These are phyloP conservation scores for Colletotrichum kahawae DNA, from an alignment of 2,329 filamentous ascomycete genomes.

Conservation along the genomic window DNA sequence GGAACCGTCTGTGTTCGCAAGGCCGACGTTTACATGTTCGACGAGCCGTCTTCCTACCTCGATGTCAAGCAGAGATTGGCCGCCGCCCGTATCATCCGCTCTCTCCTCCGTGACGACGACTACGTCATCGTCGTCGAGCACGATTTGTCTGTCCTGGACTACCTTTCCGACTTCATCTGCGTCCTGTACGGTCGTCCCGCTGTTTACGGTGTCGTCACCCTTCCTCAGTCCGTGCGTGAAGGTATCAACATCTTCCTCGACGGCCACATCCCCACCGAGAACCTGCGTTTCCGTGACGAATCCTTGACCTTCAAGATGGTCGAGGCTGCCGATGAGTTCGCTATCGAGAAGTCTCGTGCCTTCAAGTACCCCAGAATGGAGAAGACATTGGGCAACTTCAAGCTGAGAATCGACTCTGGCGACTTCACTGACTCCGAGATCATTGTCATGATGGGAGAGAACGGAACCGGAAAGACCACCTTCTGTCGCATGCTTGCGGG, in stretches of 20 bases:
- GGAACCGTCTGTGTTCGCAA: conserved; percentile 94
- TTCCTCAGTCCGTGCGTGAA: conserved; percentile 95
- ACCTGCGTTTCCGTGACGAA: conserved; percentile 97
- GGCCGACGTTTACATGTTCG: conserved; percentile 99
- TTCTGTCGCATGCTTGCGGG: conserved; percentile 97
- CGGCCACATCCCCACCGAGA: conserved; percentile 97
- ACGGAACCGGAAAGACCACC: conserved; percentile 98
- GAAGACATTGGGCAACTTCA: conserved; percentile 91
- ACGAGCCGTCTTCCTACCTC: conserved; percentile 97
- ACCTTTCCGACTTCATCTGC: conserved; percentile 98
- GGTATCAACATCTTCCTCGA: conserved; percentile 99
- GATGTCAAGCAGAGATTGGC: conserved; percentile 99
- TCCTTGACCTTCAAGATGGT: conserved; percentile 94
- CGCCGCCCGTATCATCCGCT: conserved; percentile 90
- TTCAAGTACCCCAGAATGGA: conserved; percentile 91
- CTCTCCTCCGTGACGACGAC: conserved; percentile 84
- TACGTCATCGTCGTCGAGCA: conserved; percentile 99
- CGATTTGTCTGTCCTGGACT: conserved; percentile 97
- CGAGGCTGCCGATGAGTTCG: conserved; percentile 87
- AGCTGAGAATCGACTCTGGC: conserved; percentile 80
- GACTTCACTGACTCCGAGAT: conserved; percentile 98
- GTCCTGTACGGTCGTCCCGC: conserved; percentile 95
- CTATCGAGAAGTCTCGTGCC: conserved; percentile 81
- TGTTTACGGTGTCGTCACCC: conserved; percentile 95
- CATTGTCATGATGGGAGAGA: conserved; percentile 99